Evolutionary conservation across 2,329 filamentous ascomycete species (phyloP).

Genomic region (Monilinia fructicola): DNA sequence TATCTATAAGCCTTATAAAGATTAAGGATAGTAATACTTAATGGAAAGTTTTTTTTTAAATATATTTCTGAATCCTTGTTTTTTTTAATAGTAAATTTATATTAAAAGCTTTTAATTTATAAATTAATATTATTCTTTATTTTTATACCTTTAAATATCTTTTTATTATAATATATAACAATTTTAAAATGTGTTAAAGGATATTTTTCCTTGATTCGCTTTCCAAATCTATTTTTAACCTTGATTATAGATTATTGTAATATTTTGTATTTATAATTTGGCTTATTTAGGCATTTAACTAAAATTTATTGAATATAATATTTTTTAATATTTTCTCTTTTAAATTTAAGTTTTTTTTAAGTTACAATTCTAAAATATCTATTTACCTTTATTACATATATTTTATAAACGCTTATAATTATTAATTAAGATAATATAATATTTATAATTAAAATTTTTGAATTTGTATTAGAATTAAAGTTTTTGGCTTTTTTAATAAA

Average conservation of each 20-base stretch:
- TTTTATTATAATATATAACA: neutral
- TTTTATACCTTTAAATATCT: neutral
- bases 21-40: neutral
- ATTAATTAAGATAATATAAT: neutral
- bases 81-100: neutral
- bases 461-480: neutral
- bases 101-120: neutral
- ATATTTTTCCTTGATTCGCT: neutral
- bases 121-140: neutral
- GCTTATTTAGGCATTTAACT: neutral
- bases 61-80: neutral
- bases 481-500: neutral
- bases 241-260: neutral
- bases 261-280: neutral
- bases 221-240: neutral
- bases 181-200: neutral
- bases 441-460: neutral
- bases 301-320: neutral
- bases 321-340: neutral
- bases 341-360: neutral
- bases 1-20: no score
- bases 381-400: no score
- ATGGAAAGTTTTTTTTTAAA: neutral
- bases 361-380: neutral
- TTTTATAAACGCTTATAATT: neutral